These are phyloP conservation scores for Rhytidiadelphus loreus DNA, from an alignment of 225 moss, liverwort and hornwort genomes.

Conservation along the genomic window DNA sequence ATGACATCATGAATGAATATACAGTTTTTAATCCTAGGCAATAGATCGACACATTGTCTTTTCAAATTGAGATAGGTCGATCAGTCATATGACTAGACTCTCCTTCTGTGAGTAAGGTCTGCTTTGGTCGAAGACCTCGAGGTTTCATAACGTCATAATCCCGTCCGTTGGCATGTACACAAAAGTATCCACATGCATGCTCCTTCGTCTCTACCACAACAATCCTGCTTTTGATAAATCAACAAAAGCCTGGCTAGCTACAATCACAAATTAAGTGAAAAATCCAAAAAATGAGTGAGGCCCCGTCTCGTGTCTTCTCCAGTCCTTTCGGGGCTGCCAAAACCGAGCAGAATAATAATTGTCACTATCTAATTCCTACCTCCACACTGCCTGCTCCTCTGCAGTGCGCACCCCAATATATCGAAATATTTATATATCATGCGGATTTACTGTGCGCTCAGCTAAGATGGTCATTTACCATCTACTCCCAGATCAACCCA, in stretches of 20 bases:
- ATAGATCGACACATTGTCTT: slow-evolving; percentile 33
- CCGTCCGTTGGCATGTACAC: slow-evolving; percentile 22
- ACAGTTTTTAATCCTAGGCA: slow-evolving; percentile 40
- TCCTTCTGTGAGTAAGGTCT: slow-evolving; percentile 24
- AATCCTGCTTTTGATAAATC: slow-evolving; percentile 45
- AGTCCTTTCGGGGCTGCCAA: slow-evolving; percentile 17
- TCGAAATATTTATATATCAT: slow-evolving; percentile 14
- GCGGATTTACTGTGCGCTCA: slow-evolving; percentile 4
- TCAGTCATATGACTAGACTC: slow-evolving; percentile 37
- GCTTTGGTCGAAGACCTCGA: slow-evolving; percentile 20
- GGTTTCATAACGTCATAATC: slow-evolving; percentile 37
- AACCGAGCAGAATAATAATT: slow-evolving; percentile 50
- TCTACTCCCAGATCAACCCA: neutral
- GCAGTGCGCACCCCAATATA: slow-evolving; percentile 28
- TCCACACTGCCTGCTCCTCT: slow-evolving; percentile 26
- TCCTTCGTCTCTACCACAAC: slow-evolving; percentile 24
- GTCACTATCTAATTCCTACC: neutral
- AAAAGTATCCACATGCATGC: slow-evolving; percentile 32
- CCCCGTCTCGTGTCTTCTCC: slow-evolving; percentile 10
- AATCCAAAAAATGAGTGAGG: slow-evolving; percentile 36
- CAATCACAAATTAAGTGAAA: slow-evolving; percentile 47
- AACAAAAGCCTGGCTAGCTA: slow-evolving; percentile 39
- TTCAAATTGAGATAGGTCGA: slow-evolving; percentile 31
- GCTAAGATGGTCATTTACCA: slow-evolving; percentile 19
- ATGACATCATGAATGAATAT: slow-evolving; percentile 53